A percentile compares a stretch with the other conserved stretches of the same genome.
phyloP scores from a whole-genome alignment of 306 rosid genomes.

The Lathyrus oleraceus region DNA sequence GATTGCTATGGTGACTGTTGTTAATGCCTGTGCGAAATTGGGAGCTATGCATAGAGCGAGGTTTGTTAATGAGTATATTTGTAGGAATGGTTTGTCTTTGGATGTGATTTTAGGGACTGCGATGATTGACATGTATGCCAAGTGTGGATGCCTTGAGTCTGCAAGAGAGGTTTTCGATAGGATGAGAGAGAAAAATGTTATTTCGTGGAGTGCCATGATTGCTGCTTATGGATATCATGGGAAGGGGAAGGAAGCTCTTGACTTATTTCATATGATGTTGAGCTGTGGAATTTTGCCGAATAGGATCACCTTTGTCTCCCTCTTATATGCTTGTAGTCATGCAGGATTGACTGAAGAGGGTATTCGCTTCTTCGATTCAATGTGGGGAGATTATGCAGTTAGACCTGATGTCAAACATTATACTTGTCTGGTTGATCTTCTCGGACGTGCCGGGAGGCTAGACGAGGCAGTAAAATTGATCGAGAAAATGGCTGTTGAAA shows the following conservation, averaged over 20 bases:
- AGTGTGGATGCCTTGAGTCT: constrained; percentile 66
- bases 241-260: constrained; percentile 64
- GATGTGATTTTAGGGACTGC: constrained; percentile 75
- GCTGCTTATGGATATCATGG: constrained; percentile 79
- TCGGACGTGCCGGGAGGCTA: constrained; percentile 78
- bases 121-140: constrained; percentile 75
- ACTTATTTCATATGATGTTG: constrained; percentile 60
- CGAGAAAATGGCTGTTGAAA: constrained; percentile 54
- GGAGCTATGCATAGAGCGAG: constrained; percentile 74
- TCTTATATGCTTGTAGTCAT: constrained; percentile 86
- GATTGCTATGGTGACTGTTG: constrained; percentile 65
- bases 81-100: constrained; percentile 47
- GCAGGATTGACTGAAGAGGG: constrained; percentile 72
- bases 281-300: constrained; percentile 54
- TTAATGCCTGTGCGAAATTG: constrained; percentile 72
- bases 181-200: constrained; percentile 68
- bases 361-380: constrained; percentile 49
- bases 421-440: constrained; percentile 79
- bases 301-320: constrained; percentile 63
- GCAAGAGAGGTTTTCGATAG: constrained; percentile 65
- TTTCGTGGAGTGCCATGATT: constrained; percentile 88
- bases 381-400: constrained; percentile 61
- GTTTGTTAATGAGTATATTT: constrained; percentile 54
- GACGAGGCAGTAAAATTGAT: constrained; percentile 65
- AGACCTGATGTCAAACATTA: constrained; percentile 74